Conservation (phyloP, 2,329 filamentous ascomycete genomes). For the Neurospora sp. region DNA sequence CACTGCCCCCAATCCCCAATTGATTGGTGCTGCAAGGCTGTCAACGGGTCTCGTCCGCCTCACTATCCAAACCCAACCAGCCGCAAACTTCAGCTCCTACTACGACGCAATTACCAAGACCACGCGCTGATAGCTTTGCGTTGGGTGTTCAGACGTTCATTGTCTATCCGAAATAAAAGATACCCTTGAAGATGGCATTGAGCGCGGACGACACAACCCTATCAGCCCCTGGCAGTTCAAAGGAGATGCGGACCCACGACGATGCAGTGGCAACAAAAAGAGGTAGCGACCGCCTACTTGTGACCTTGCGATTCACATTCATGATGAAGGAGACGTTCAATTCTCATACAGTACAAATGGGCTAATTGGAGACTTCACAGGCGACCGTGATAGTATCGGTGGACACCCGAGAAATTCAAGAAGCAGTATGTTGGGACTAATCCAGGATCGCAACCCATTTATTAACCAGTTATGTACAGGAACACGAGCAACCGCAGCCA, state of each 20-base stretch:
- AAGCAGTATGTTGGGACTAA: conserved; percentile 52
- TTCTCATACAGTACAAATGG: conserved; percentile 50
- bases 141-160: neutral
- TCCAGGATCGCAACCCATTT: conserved; percentile 57
- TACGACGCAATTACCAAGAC: neutral
- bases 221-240: conserved; percentile 29
- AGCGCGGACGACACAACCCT: conserved; percentile 26
- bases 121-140: neutral
- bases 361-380: conserved; percentile 49
- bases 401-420: conserved; percentile 57
- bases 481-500: conserved; percentile 40
- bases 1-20: neutral
- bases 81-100: neutral
- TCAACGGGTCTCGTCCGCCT: neutral
- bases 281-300: conserved; percentile 43
- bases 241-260: conserved; percentile 31
- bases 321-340: conserved; percentile 50
- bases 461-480: conserved; percentile 52
- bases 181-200: conserved; percentile 20
- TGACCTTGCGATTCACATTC: conserved; percentile 55
- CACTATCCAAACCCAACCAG: neutral
- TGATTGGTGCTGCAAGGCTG: neutral
- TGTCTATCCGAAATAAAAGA: neutral
- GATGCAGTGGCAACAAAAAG: conserved; percentile 36
- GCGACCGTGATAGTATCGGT: conserved; percentile 53